Evolutionary conservation across 2,329 filamentous ascomycete species (phyloP).

Genomic region (Endothia cerciana): DNA sequence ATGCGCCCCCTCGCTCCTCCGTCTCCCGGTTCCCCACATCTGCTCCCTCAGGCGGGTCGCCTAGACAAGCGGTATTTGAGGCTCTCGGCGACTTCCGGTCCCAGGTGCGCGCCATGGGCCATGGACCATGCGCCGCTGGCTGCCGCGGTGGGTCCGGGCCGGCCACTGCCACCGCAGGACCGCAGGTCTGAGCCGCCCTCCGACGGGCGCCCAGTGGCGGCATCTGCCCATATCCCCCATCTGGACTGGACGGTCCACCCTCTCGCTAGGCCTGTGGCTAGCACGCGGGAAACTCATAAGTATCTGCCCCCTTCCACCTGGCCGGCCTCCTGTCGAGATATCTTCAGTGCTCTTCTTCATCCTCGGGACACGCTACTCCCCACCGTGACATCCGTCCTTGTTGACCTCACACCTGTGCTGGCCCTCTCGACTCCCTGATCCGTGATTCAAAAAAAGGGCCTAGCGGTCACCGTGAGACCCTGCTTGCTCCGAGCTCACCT

Average conservation of each 20-base stretch:
- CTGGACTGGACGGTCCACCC: not conserved
- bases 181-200: constrained; percentile 13
- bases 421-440: too few relatives aligned
- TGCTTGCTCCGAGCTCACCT: not conserved
- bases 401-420: too few relatives aligned
- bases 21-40: too few relatives aligned
- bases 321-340: too few relatives aligned
- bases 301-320: too few relatives aligned
- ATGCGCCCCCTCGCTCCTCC: not conserved
- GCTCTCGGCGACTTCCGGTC: constrained; percentile 38
- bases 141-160: constrained; percentile 27
- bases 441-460: too few relatives aligned
- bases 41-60: not conserved
- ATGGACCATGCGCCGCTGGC: constrained; percentile 26
- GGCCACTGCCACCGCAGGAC: constrained; percentile 23
- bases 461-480: too few relatives aligned
- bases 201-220: not conserved
- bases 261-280: not conserved
- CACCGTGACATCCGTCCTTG: too few relatives aligned
- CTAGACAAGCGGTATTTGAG: not conserved
- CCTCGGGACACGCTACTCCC: too few relatives aligned
- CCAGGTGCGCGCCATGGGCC: constrained; percentile 5
- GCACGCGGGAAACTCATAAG: too few relatives aligned
- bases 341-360: too few relatives aligned
- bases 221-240: not conserved